Evolutionary conservation across 1,284 basidiomycete species (phyloP), one percentile per base, ranked within the genome.

Genomic region (Malassezia obtusa): DNA sequence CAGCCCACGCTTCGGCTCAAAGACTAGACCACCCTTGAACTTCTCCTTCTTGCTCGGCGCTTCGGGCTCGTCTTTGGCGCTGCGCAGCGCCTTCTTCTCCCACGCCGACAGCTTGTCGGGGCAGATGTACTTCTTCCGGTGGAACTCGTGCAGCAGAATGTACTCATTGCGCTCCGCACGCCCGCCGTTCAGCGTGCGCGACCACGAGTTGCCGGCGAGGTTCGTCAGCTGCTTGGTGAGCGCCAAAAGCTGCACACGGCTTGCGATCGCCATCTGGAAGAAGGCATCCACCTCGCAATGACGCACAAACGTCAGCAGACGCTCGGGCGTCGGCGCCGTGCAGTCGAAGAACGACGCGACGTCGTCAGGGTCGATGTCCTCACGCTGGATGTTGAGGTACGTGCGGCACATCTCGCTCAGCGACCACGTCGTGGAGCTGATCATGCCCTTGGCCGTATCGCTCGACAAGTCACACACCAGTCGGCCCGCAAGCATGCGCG

Each of bases 151-250:
- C 17, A 99, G 79, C 57, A 98, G 77, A 81, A 99, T 98, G 78
- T 92, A 98, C 76, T 98, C 94, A 76, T 98, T 99, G 32, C 94
- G 86, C 72, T 96, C 91, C 0, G 94, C 91, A 59, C 94, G 88
- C 63, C 92, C 92, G 26, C 71, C 69, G 45, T 68, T 71, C 40
- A 73, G 62, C 28, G 68, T 71, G 55, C 71, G 63, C 45, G 67
- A 71, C 92, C 94, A 98, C 33, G 88, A 85, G 71, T 98, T 98
- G 9, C 94, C 94, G 47, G 94, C 91, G n/a, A 99, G 81, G 71
- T 88, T 91, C 2, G 92, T 98, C 38, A 98, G 78, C 71, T 98
- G 92, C 71, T 84, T 86, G 0, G 94, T 96, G 62, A 99, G 76
- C 0, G 86, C 84, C 47, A 91, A 72, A 50, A 89, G 83, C 74